Base-by-base conservation (phyloP, 1,139 yeast species). In the Meyerozyma smithsonii region DNA sequence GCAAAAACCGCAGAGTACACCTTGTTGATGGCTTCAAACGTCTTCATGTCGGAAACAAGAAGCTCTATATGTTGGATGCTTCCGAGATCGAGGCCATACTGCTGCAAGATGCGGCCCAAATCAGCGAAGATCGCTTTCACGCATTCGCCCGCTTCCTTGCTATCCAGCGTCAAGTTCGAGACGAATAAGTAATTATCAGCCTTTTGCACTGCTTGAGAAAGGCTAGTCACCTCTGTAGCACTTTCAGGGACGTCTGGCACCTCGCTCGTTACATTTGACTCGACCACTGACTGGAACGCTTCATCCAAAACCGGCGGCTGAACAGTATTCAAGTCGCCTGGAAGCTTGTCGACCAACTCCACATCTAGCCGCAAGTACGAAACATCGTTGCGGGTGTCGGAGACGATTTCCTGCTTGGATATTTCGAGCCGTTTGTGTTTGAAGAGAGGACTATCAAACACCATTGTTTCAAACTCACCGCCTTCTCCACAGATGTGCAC, bases 401-500 rank as follows among this genome's bases (percentile, higher is more conserved):
- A 62, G 2, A 79, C 64, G 1, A 76, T 59, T 23, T 64, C 58
- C 23, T 64, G 56, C 3, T 69, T 64, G 0, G 57, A 61, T 15
- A 86, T 62, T 14, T 63, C 66, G 36, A 90, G 59, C 43, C 63
- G 68, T 38, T 79, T 78, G 15, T 52, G 42, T 30, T 64, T 66
- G 62, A 92, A 92, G 44, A 86, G 81, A 0, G 96, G 95, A 2
- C 95, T 86, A 59, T 92, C 97, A 23, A 92, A 68, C 3, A 92
- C 97, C 49, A 90, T 66, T 0, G 96, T 84, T 57, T 92, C 98
- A 58, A 89, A 92, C 59, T 92, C 98, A 1, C 98, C 98, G 16
- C 98, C 98, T 66, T 92, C 98, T 7, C 98, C 98, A 65, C 98
- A 92, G 0, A 92, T 79, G 58, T 92, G 97, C 8, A 90, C 86